phyloP scores from a whole-genome alignment of 2,329 filamentous ascomycete genomes.

The Ascochyta pisi region DNA sequence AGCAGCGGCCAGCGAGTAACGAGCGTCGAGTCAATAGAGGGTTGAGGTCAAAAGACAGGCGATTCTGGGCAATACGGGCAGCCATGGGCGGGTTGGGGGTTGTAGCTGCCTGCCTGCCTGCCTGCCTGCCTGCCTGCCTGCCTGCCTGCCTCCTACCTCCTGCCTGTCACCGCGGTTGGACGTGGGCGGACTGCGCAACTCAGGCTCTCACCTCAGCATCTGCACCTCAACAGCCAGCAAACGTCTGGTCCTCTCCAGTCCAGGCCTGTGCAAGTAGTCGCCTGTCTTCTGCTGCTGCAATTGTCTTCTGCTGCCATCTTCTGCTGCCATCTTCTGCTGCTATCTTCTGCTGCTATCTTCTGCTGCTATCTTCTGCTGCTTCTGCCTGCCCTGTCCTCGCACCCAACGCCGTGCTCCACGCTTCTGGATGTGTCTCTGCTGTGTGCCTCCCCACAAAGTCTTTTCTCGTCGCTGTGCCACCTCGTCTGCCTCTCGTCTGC shows the following conservation, averaged over 20 bases:
- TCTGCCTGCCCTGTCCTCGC: slow-evolving; percentile 8
- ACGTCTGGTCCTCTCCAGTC: slow-evolving; percentile 27
- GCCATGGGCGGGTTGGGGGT: slow-evolving; percentile 25
- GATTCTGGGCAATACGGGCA: slow-evolving; percentile 15
- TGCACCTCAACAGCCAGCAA: not conserved
- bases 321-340: no score
- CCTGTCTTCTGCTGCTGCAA: not conserved
- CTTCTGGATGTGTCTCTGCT: slow-evolving; percentile 16
- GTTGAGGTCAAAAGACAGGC: slow-evolving; percentile 33
- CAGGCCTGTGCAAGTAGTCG: slow-evolving; percentile 1
- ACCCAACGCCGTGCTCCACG: slow-evolving; percentile 15
- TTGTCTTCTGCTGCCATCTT: no score
- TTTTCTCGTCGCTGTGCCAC: slow-evolving; percentile 9
- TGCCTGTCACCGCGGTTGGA: slow-evolving; percentile 9
- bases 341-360: no score
- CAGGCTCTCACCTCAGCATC: not conserved
- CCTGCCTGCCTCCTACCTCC: no score
- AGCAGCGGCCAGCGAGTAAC: no score
- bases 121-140: no score
- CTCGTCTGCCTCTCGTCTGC: not conserved
- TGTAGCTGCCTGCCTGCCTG: slow-evolving; percentile 4
- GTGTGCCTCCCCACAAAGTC: not conserved
- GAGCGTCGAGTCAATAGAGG: no score
- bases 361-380: no score
- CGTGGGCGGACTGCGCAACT: slow-evolving; percentile 20